Percentiles rank a stretch among this genome's conserved stretches.
phyloP scores from a whole-genome alignment of 345 rosid genomes.

The Lepidium sativum region DNA sequence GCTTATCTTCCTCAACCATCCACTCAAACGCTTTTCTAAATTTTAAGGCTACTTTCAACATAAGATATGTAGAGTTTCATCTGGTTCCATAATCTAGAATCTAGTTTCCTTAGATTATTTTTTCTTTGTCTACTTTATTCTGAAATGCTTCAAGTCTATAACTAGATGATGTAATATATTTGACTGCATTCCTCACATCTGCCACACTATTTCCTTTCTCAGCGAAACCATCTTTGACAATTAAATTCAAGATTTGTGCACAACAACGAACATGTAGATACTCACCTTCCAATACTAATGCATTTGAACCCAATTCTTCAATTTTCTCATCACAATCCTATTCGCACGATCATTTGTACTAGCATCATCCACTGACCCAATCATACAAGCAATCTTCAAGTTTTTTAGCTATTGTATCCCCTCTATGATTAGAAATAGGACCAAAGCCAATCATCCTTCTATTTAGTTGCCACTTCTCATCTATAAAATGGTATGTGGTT shows the following conservation, averaged over 20 bases:
- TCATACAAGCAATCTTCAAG: neutral
- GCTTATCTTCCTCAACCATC: neutral
- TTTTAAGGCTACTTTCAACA: neutral
- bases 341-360: neutral
- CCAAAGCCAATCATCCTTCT: neutral
- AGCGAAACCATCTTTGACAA: too few species aligned
- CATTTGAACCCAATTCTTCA: neutral
- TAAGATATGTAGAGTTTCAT: neutral
- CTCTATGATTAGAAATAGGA: neutral
- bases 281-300: neutral
- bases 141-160: neutral
- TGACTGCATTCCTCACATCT: neutral
- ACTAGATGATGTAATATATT: neutral
- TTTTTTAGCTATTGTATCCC: neutral
- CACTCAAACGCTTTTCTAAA: neutral
- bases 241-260: neutral
- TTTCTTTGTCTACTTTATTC: neutral
- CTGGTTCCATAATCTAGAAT: neutral
- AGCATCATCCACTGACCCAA: neutral
- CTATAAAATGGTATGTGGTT: neutral
- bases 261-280: neutral
- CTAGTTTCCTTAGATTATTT: neutral
- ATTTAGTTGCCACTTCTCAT: neutral
- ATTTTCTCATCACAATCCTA: neutral
- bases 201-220: neutral